Evolutionary conservation across 1,284 basidiomycete species (phyloP), one percentile per base, ranked within the genome.

Genomic region (Leccinum huronense): DNA sequence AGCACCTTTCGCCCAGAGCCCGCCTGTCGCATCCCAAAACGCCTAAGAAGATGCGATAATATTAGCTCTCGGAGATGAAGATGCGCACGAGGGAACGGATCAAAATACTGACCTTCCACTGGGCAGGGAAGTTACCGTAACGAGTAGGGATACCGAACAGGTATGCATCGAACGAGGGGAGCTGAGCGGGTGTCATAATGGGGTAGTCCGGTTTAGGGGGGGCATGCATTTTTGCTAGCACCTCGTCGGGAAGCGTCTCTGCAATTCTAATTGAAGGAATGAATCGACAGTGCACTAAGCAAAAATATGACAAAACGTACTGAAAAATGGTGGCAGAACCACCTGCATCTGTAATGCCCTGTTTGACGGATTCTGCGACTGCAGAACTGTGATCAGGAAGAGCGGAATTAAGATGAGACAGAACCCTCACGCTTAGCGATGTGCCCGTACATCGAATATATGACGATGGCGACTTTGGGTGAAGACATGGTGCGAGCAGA

Each of bases 181-280:
- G 78, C 48, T 82, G 73, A 11, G 77, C 67, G 40, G 83, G 81
- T 3, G 72, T 76, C 72, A 87, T 74, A 61, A 82, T 69, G 14
- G 84, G 84, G 75, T 83, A 82, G 54, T 77, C 72, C 51, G 77
- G 72, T 67, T 79, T 80, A 54, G 76, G 65, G 11, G 77, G 76
- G 5, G 83, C 85, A 73, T 85, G 73, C 83, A 89, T 84, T 77
- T 85, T 85, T 61, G 69, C 69, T 14, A 88, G 78, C 45, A 87
- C 76, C 16, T 87, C 84, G 2, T 78, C 74, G 9, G 83, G 68
- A 34, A 88, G 82, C 0, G 85, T 88, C 78, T 89, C 87, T 60
- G 78, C 62, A 71, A 87, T 80, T 70, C 78, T 78, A 51, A 0
- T 33, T n/a, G 7, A 7, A 51, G 11, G 36, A 5, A 3, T 58